Evolutionary conservation across 352 stramenopile species (phyloP), one percentile per base, ranked within the genome.

Genomic region (Phytophthora melonis): DNA sequence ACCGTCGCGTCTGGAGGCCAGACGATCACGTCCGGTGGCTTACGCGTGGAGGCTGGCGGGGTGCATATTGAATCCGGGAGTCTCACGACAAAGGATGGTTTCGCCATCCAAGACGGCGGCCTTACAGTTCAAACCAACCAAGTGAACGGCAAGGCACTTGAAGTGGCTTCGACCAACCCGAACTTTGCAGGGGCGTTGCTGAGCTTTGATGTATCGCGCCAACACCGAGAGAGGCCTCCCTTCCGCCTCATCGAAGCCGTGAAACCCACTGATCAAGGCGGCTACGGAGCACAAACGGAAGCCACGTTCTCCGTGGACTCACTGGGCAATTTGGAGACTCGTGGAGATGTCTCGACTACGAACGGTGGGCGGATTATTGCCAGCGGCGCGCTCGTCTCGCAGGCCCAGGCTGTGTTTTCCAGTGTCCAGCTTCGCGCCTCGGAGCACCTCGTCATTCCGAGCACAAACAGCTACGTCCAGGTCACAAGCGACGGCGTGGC

Each of bases 391-490:
- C 69, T 94, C 1, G 60, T 95, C 7, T 84, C 85, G 0, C 45
- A 89, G 32, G 81, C 74, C 0, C 86, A 93, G 39, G 72, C 84
- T 9, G 77, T 93, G 1, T 89, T 91, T 25, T 82, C 76, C 0
- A 80, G 75, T 45, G 55, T 80, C 5, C 77, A 81, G 34, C 50
- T 94, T 23, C 54, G 67, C 1, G 86, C 86, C 0, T 79, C 71
- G 0, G 50, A 77, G 10, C 62, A 64, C 5, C 75, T 93, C 18
- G 58, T 67, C 13, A 84, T 95, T 63, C 86, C 88, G 6, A 87
- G 74, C 27, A 81, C 80, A 13, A 80, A 90, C 64, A 93, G 84
- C 68, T 95, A 95, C 67, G 79, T 93, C 27, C 76, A 90, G 52
- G 75, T 95, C 62, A 86, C 76, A 0, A 81, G 73, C 66, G 83